Evolutionary conservation across 2,329 filamentous ascomycete genomes (phyloP), one percentile per base, ranked within the genome.

Genomic region (Orbilia oligospora): DNA sequence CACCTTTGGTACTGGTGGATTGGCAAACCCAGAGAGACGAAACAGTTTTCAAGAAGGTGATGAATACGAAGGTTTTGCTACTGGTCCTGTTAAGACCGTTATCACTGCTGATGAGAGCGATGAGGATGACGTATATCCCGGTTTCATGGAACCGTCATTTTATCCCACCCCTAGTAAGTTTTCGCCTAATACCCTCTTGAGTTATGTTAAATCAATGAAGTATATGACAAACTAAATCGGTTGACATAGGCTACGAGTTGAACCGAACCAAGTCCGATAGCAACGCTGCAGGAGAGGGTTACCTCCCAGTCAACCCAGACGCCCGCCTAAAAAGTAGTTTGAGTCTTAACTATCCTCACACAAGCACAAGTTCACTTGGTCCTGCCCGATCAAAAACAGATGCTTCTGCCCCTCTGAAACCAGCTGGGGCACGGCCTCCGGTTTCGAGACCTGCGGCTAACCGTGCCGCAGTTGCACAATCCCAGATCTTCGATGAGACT

Each of bases 1-100:
- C 84, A 94, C 93, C 56, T 92, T 90, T 63, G 94, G 93, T 6
- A 97, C 94, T n/a, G 96, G 95, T 48, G 96, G 96, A 0, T 85
- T 97, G 30, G 90, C 94, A 79, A 89, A 92, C 73, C 94, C 94
- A 1, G 76, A 75, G 55, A 44, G 76, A 46, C 55, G 76, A 12
- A 79, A 79, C 18, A 79, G 76, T 36, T 79, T 24, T 24, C 56
- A 51, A 27, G 76, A 79, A 63, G 76, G 76, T 48, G 76, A 79
- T 65, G 76, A 79, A 41, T 79, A 79, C 18, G 76, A 79, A 24
- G 76, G 76, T 48, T 75, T 90, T 87, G 63, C 87, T 87, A 5
- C 89, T 85, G 79, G 84, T 84, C 51, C 86, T 94, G 77, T 87
- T 94, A 82, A 97, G 94, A 84, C 63, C 80, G 73, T 80, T 76